These are phyloP conservation scores for Apiospora marii DNA, from an alignment of 2,329 filamentous ascomycete genomes.

Conservation along the genomic window DNA sequence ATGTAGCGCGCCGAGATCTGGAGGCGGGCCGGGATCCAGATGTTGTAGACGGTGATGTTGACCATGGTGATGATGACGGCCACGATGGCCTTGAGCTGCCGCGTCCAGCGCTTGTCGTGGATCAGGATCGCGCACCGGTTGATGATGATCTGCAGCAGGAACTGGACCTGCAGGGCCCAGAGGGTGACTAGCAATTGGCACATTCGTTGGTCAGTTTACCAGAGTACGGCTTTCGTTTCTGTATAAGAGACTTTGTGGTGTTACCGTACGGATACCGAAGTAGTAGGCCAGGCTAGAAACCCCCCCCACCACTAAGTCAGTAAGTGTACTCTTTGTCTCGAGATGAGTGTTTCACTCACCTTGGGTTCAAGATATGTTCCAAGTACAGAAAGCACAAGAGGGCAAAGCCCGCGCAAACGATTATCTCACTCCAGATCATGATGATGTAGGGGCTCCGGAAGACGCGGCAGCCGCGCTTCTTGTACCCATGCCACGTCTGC, in stretches of 20 bases:
- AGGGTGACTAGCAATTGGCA: constrained; percentile 36
- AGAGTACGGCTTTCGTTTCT: not conserved
- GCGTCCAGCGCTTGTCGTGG: constrained; percentile 45
- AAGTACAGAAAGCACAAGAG: constrained; percentile 43
- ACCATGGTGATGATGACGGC: constrained; percentile 53
- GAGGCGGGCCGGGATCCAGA: constrained; percentile 61
- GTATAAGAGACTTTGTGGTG: not conserved
- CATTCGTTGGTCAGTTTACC: not conserved
- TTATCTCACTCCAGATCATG: constrained; percentile 57
- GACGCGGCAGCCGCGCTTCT: constrained; percentile 42
- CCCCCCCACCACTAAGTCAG: not conserved
- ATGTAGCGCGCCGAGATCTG: constrained; percentile 51
- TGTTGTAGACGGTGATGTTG: constrained; percentile 60
- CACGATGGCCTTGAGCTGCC: constrained; percentile 52
- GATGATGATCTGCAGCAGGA: constrained; percentile 61
- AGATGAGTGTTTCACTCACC: too few relatives aligned
- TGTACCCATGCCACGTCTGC: constrained; percentile 45
- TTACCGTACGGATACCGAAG: constrained; percentile 16
- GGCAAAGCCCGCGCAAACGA: constrained; percentile 51
- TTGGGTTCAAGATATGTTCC: constrained; percentile 30
- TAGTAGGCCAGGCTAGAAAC: not conserved
- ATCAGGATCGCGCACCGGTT: constrained; percentile 59
- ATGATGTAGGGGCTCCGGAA: constrained; percentile 51
- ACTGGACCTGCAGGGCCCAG: constrained; percentile 55
- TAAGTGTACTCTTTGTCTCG: too few relatives aligned